Base-by-base conservation (phyloP, 306 rosid genomes). In the Albizia julibrissin region DNA sequence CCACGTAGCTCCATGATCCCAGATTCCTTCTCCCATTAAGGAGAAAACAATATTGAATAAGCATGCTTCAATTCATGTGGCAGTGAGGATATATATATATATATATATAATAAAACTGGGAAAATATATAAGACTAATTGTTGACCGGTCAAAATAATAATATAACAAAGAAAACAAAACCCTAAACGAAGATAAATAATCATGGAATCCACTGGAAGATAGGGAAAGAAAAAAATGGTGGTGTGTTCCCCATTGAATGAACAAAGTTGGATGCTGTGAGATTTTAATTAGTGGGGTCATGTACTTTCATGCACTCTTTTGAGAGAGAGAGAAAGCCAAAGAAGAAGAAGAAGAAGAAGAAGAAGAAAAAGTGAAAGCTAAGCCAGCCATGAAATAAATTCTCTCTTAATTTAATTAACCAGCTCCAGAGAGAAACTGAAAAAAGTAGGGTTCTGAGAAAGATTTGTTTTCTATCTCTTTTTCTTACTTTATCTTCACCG, bases 201-300 rank as follows among this genome's bases (percentile, higher is more conserved):
- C 66, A 65, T 70, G 49, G 66, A 67, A 67, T 68, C 78, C 71
- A 74, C 37, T 16, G 58, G 42, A 79, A 56, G 82, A 75, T 62
- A 1, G 77, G 43, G 19, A 1, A 34, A 81, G 69, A 70, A 69
- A 78, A 22, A 27, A 62, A 69, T 49, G 24, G 61, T 52, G 24
- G 12, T 31, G 50, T 84, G 84, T 69, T 84, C 87, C 82, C 81
- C 58, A 52, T 76, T 78, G 49, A 58, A 83, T 12, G 61, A 82
- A 72, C 84, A 80, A 70, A 42, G 50, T 72, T 67, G 33, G 44
- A 21, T 68, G 43, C 69, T 50, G 40, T 27, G 40, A 49, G 61
- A 62, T 80, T 79, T 56, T 22, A 40, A 61, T 70, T 50, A 42
- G 66, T 34, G 72, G 52, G 79, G 52, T 83, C 81, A 67, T 58